These are phyloP conservation scores for Chytriomyces confervae DNA, from an alignment of 192 early-diverging fungal genomes.

Conservation along the genomic window DNA sequence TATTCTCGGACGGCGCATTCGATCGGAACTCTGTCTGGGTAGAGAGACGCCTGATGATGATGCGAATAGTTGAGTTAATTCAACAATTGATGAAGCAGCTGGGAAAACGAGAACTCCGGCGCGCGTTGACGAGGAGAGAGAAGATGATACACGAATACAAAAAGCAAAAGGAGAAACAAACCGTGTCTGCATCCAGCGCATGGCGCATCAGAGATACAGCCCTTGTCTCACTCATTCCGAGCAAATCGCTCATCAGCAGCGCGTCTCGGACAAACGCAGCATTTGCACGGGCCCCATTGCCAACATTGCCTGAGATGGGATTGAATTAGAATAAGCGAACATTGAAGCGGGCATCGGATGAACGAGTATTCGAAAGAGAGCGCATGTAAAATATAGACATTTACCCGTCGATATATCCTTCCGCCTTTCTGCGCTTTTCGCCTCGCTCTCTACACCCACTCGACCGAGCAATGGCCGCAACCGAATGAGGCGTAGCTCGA, in stretches of 20 bases:
- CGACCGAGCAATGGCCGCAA: neutral
- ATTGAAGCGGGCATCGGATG: neutral
- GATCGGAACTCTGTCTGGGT: conserved; percentile 17
- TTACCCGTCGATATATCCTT: conserved; percentile 29
- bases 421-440: conserved; percentile 19
- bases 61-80: too few species aligned
- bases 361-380: neutral
- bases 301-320: conserved; percentile 15
- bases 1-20: conserved; percentile 16
- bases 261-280: conserved; percentile 70
- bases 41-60: neutral
- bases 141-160: conserved; percentile 60
- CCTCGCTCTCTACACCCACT: neutral
- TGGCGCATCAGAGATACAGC: conserved; percentile 69
- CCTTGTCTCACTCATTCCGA: conserved; percentile 78
- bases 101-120: conserved; percentile 52
- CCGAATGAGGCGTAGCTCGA: conserved; percentile 20
- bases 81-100: conserved; percentile 9
- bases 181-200: conserved; percentile 15
- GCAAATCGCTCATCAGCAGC: conserved; percentile 76
- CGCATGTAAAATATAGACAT: neutral
- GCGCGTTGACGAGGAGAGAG: conserved; percentile 69
- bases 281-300: conserved; percentile 48
- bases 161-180: conserved; percentile 57
- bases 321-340: neutral